A percentile compares a stretch with the other conserved stretches of the same genome.
Evolutionary conservation across 2,329 filamentous ascomycete species (phyloP).

Genomic region (Pseudogymnoascus sp.): DNA sequence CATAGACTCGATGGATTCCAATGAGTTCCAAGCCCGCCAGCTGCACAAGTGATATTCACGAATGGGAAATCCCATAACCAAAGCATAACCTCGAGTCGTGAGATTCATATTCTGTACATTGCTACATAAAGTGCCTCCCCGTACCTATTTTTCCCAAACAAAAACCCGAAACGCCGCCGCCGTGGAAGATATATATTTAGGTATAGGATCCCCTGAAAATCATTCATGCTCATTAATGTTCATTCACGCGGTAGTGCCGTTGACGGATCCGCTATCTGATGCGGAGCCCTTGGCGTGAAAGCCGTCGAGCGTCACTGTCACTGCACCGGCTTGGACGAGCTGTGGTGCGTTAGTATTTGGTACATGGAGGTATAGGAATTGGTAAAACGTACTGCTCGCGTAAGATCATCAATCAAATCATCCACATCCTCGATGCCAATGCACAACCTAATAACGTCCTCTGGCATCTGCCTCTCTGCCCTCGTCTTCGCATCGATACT

Average conservation of each 20-base stretch:
- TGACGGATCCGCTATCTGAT: constrained; percentile 4
- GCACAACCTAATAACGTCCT: constrained; percentile 92
- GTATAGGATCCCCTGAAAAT: background rate
- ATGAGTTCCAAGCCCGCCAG: background rate
- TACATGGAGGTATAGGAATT: background rate
- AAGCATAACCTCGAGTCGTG: background rate
- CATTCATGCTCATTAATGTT: background rate
- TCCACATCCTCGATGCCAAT: constrained; percentile 92
- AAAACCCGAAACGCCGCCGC: constrained; percentile 1
- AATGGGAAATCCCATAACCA: background rate
- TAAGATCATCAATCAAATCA: constrained; percentile 89
- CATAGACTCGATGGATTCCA: background rate
- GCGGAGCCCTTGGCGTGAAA: constrained; percentile 53
- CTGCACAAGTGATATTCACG: background rate
- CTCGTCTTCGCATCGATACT: constrained; percentile 95
- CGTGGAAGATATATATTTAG: constrained; percentile 3
- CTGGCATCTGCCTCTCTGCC: constrained; percentile 82
- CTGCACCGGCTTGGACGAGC: constrained; percentile 91
- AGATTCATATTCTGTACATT: constrained; percentile 6
- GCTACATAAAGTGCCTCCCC: constrained; percentile 6
- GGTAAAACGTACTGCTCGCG: constrained; percentile 67
- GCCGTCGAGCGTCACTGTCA: constrained; percentile 76
- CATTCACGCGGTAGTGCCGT: background rate
- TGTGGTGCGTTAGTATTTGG: constrained; percentile 31
- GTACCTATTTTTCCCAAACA: background rate